Base-by-base conservation (phyloP, 371 early-diverging fungal genomes). In the Cokeromyces recurvatus region DNA sequence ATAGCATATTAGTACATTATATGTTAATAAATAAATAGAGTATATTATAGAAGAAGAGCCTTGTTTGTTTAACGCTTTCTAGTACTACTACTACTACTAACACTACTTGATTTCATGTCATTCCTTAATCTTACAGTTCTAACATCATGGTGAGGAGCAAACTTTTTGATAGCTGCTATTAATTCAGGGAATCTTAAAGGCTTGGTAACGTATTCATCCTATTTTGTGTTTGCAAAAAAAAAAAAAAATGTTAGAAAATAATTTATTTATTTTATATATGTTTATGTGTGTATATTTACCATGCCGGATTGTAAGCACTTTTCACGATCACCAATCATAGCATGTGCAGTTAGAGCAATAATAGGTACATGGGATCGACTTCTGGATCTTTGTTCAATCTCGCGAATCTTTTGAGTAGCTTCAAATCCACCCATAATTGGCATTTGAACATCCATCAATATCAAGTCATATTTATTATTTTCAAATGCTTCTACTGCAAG, bases 251-350 rank as follows among this genome's bases (percentile, higher is more conserved):
- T 15, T n/a, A 11, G 7, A 51, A 1, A 29, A 37, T 3, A 24
- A 27, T 5, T 9, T 14, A 32, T 31, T 12, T 5, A n/a, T 5
- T 24, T 16, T 6, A 20, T 15, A 17, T 7, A 29, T 11, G 8
- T 15, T 14, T 22, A 36, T 38, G 3, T 14, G n/a, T 15, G 4
- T 51, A 1, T 27, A 36, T 58, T 46, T 65, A 77, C 87, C 89
- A 89, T 88, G 34, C 87, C 87, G 32, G 85, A 66, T 14, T 66
- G 59, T 40, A 89, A 60, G 49, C 89, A 88, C 48, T 81, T 84
- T 56, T 89, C 87, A 45, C 86, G 70, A 59, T 87, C 88, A 15
- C 86, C 88, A 51, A 82, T 79, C 85, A 89, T 86, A n/a, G 89
- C 89, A 49, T 85, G 85, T 1, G 89, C 89, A 3, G 89, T 87